These are phyloP conservation scores for Pichia thaimueangensis DNA, from an alignment of 805 yeast genomes.

Conservation along the genomic window DNA sequence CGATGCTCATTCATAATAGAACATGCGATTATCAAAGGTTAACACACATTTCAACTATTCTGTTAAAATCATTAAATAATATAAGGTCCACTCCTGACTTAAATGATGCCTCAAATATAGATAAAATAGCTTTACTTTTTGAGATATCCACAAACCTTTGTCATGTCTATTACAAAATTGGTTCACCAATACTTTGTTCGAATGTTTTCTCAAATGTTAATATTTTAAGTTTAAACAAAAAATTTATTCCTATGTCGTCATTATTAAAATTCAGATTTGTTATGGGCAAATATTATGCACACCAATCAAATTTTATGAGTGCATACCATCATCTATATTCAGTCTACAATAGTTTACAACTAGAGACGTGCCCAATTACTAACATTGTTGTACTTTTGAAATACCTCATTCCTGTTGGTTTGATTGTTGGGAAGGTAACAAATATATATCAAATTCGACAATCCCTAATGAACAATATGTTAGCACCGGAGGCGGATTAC, in stretches of 20 bases:
- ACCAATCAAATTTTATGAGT: slow-evolving; percentile 43
- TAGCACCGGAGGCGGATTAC: neutral
- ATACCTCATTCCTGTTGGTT: slow-evolving; percentile 45
- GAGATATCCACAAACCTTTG: slow-evolving; percentile 45
- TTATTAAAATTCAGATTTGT: slow-evolving; percentile 48
- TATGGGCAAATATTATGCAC: slow-evolving; percentile 46
- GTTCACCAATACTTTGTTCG: slow-evolving; percentile 51
- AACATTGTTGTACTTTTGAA: slow-evolving; percentile 32
- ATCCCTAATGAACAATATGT: neutral
- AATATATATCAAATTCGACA: slow-evolving; percentile 25
- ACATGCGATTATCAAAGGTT: slow-evolving; percentile 35
- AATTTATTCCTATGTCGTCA: slow-evolving; percentile 36
- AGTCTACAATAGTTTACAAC: slow-evolving; percentile 34
- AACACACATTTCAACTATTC: slow-evolving; percentile 40
- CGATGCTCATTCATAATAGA: slow-evolving; percentile 33
- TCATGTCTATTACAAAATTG: slow-evolving; percentile 44
- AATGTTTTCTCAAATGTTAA: slow-evolving; percentile 58
- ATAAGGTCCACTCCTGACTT: slow-evolving; percentile 40
- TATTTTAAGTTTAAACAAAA: slow-evolving; percentile 39
- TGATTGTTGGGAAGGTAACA: slow-evolving; percentile 47
- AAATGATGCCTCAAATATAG: slow-evolving; percentile 25
- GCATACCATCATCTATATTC: slow-evolving; percentile 45
- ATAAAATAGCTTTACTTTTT: slow-evolving; percentile 41
- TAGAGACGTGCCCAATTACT: slow-evolving; percentile 2
- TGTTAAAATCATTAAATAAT: slow-evolving; percentile 44